These are phyloP conservation scores for Irpex sp. DNA, from an alignment of 1,284 basidiomycete species.

Conservation along the genomic window DNA sequence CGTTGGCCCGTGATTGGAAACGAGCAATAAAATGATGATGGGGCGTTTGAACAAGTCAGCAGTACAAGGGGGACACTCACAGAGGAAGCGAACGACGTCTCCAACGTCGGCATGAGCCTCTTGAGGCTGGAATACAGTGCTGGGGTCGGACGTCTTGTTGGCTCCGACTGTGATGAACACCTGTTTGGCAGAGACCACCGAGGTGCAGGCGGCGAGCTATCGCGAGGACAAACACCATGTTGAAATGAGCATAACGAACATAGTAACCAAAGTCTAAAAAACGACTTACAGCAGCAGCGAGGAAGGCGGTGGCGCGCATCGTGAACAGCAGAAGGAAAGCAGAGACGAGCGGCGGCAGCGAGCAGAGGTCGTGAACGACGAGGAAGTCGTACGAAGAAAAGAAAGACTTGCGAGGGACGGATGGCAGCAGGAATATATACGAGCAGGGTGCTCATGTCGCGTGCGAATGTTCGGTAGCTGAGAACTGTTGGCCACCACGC, in stretches of 20 bases:
- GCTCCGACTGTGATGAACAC: conserved; percentile 45
- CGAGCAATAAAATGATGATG: background rate
- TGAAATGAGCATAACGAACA: background rate
- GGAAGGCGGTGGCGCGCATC: conserved; percentile 17
- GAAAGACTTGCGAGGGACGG: background rate
- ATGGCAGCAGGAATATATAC: background rate
- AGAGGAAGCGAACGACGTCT: conserved; percentile 55
- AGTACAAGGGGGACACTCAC: conserved; percentile 25
- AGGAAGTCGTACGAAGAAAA: conserved; percentile 2
- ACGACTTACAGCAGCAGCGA: conserved; percentile 17
- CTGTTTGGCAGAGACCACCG: conserved; percentile 29
- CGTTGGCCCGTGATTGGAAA: background rate
- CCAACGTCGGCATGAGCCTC: conserved; percentile 40
- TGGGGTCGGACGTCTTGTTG: conserved; percentile 40
- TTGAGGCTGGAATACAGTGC: conserved; percentile 43
- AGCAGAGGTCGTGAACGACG: background rate
- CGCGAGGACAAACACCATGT: background rate
- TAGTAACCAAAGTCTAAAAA: background rate
- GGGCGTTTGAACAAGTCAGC: no score
- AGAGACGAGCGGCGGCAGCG: background rate
- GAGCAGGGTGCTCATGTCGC: background rate
- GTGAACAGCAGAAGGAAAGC: background rate
- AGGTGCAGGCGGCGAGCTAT: conserved; percentile 18
- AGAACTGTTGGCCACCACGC: background rate
- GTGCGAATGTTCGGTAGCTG: background rate